Base-by-base conservation (phyloP, 192 early-diverging fungal species). In the Obelidium mucronatum region DNA sequence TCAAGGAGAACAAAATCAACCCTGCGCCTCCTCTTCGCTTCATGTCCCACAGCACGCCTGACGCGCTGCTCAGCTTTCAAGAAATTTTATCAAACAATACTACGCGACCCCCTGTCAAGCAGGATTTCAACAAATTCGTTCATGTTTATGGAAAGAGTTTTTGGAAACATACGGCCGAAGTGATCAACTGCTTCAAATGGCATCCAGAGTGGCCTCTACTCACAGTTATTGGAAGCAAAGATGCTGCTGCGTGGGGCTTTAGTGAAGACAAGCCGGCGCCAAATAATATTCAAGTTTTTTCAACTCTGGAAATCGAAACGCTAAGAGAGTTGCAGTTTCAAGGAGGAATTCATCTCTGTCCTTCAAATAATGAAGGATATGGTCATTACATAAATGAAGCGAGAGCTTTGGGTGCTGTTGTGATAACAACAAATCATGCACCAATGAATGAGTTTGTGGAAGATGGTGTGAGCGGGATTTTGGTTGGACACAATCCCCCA, bases 321-420 rank as follows among this genome's bases (percentile, higher is more conserved):
- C 19, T 74, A 37, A 31, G 33, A 15, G 17, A 31, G 8, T 44
- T 65, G 1, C 73, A 74, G n/a, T 34, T n/a, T 34, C 26, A 15
- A 30, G 6, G 26, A 24, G 73, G 40, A 22, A 40, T 74, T 13
- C 73, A 74, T 35, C 1, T 74, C 3, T 74, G 73, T 66, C 73
- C 73, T 1, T 65, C 60, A 33, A 42, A 54, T n/a, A 26, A 65
- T 22, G 73, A 74, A 65, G 73, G 73, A 24, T 74, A 64, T 31
- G 73, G 73, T 0, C 73, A 74, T 40, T 74, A 74, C n/a, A 65
- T 74, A 24, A 74, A 74, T 24, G 73, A 65, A 33, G 73, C 73
- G 15, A 19, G 73, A 2, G 40, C 35, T 4, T 13, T 74, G 8
- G 17, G 24, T 4, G 59, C 73, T 13, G 26, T 74, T 15, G 42